These are phyloP conservation scores for Gnomoniopsis sp. DNA, from an alignment of 2,329 filamentous ascomycete species.

Conservation along the genomic window DNA sequence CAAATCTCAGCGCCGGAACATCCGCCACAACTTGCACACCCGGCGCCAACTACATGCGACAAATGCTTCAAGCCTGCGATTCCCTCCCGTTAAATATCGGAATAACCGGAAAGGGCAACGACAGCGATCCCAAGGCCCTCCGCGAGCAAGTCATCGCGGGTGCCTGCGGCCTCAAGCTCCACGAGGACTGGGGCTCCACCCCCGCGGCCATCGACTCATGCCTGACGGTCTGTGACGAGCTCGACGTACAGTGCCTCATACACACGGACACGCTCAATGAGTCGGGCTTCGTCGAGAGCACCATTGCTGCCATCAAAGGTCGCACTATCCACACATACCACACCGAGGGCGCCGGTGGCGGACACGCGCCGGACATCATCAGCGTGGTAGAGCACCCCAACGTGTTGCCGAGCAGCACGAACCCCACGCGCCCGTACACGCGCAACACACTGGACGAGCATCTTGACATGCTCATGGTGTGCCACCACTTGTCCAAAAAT, in stretches of 20 bases:
- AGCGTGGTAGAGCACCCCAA: constrained; percentile 84
- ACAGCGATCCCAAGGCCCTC: constrained; percentile 66
- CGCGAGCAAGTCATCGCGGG: constrained; percentile 80
- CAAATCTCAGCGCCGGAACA: constrained; percentile 66
- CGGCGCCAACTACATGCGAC: constrained; percentile 73
- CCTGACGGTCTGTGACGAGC: constrained; percentile 79
- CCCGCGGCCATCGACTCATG: constrained; percentile 90
- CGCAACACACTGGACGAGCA: constrained; percentile 93
- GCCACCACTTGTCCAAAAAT: constrained; percentile 87
- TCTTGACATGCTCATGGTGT: constrained; percentile 98
- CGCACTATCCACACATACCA: constrained; percentile 96
- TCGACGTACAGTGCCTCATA: constrained; percentile 89
- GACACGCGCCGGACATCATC: constrained; percentile 95
- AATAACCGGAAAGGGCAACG: constrained; percentile 92
- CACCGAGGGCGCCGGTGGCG: constrained; percentile 91
- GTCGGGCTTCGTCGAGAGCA: constrained; percentile 93
- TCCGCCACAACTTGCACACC: constrained; percentile 94
- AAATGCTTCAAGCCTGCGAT: constrained; percentile 90
- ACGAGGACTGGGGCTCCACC: constrained; percentile 94
- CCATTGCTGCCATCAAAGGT: constrained; percentile 77
- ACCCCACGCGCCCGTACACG: constrained; percentile 88
- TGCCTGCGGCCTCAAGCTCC: constrained; percentile 85
- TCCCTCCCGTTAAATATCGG: constrained; percentile 79
- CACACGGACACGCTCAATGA: constrained; percentile 97
- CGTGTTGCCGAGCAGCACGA: constrained; percentile 86